Conservation (phyloP, 768 basidiomycete genomes). For the Amanita rubescens region DNA sequence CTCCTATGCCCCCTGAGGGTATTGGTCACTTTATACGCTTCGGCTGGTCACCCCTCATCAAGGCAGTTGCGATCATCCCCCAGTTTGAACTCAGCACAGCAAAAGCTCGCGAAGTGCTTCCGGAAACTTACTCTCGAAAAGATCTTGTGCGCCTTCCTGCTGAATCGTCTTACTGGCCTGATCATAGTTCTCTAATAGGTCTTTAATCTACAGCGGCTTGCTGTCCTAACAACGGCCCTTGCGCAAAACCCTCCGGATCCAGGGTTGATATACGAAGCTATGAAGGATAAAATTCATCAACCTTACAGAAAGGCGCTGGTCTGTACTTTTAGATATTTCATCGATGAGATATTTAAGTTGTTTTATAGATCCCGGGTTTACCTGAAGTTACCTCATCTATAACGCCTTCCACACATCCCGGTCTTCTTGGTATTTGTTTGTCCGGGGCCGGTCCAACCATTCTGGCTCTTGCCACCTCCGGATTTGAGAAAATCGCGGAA, state of each 20-base stretch:
- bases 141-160: slow-evolving; percentile 62
- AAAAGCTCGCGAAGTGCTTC: slow-evolving; percentile 86
- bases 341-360: neutral
- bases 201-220: slow-evolving; percentile 94
- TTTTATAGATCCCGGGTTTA: slow-evolving; percentile 85
- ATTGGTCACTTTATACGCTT: slow-evolving; percentile 95
- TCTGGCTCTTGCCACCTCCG: slow-evolving; percentile 82
- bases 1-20: slow-evolving; percentile 79
- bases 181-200: slow-evolving; percentile 45
- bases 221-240: slow-evolving; percentile 92
- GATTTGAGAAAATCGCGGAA: slow-evolving; percentile 80
- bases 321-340: slow-evolving; percentile 20
- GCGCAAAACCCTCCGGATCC: slow-evolving; percentile 88
- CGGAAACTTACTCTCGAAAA: slow-evolving; percentile 74
- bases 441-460: slow-evolving; percentile 98
- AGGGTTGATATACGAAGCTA: slow-evolving; percentile 96
- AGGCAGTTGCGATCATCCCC: slow-evolving; percentile 91
- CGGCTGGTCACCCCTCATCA: slow-evolving; percentile 76
- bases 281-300: slow-evolving; percentile 98
- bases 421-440: slow-evolving; percentile 94
- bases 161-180: neutral
- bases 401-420: slow-evolving; percentile 85
- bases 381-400: slow-evolving; percentile 86
- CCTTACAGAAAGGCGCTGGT: slow-evolving; percentile 89
- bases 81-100: slow-evolving; percentile 95